These are phyloP conservation scores for Boletus bicolor DNA, from an alignment of 768 basidiomycete genomes.

Conservation along the genomic window DNA sequence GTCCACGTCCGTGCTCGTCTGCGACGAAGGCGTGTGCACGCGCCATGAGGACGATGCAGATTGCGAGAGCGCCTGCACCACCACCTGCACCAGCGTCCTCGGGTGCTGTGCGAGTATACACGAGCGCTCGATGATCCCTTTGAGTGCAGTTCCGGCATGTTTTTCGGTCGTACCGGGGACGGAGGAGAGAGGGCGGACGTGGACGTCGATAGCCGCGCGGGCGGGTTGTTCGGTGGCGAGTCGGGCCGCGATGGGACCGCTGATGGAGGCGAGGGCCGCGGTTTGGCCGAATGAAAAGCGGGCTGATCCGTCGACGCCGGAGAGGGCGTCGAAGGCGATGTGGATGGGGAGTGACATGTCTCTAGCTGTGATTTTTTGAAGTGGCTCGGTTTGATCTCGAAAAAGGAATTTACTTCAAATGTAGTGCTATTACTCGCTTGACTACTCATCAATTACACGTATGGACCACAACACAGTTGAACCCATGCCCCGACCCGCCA, in stretches of 20 bases:
- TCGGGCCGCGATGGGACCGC: constrained; percentile 78
- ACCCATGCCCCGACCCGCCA: no score
- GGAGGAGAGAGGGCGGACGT: constrained; percentile 64
- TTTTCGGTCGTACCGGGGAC: constrained; percentile 71
- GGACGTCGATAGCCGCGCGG: constrained; percentile 72
- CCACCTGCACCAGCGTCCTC: constrained; percentile 73
- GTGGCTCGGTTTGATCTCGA: no score
- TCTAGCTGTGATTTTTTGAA: no score
- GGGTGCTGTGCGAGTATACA: constrained; percentile 69
- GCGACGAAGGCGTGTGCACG: not conserved
- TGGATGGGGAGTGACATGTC: constrained; percentile 10
- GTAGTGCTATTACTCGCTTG: no score
- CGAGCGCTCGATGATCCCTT: constrained; percentile 54
- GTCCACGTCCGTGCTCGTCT: constrained; percentile 14
- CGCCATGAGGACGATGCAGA: not conserved
- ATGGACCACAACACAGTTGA: no score
- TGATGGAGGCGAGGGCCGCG: constrained; percentile 64
- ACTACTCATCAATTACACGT: no score
- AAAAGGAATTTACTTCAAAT: no score
- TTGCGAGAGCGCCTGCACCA: constrained; percentile 56
- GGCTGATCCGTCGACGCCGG: constrained; percentile 76
- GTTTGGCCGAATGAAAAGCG: constrained; percentile 44
- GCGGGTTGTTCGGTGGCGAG: constrained; percentile 66
- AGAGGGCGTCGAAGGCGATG: constrained; percentile 56
- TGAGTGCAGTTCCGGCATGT: constrained; percentile 50